These are phyloP conservation scores for Vitis rotundifolia DNA, from an alignment of 164 flowering plant genomes.

Conservation along the genomic window DNA sequence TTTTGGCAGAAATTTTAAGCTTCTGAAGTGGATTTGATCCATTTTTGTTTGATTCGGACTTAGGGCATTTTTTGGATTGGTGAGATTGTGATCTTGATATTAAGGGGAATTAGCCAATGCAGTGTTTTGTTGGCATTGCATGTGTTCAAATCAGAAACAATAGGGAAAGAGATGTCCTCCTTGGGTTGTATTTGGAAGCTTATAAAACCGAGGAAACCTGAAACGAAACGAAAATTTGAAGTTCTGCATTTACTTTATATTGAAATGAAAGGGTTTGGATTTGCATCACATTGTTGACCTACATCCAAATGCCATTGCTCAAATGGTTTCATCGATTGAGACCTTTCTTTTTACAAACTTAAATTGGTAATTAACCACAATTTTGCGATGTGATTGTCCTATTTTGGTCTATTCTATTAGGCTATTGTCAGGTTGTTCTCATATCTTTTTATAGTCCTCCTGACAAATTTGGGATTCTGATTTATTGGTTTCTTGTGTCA, in stretches of 20 bases:
- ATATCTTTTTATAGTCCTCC: too few species aligned
- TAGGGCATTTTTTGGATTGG: neutral
- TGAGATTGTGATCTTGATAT: slow-evolving; percentile 6
- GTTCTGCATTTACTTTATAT: neutral
- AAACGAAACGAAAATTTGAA: too few species aligned
- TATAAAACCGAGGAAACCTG: too few species aligned
- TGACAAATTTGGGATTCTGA: neutral
- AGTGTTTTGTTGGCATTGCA: neutral
- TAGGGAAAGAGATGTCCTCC: neutral
- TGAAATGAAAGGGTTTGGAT: neutral
- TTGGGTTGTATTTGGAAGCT: neutral
- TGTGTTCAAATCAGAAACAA: neutral
- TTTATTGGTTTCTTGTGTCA: neutral
- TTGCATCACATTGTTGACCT: slow-evolving; percentile 1
- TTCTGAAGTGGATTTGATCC: neutral
- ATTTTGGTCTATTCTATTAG: neutral
- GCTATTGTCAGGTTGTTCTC: neutral
- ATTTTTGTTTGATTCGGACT: neutral
- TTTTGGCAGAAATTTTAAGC: neutral
- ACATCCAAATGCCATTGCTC: neutral
- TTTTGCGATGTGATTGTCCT: neutral
- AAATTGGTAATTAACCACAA: neutral
- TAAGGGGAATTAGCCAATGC: neutral
- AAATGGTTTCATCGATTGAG: neutral
- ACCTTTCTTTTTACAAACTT: neutral